phyloP scores from a whole-genome alignment of 2,329 filamentous ascomycete genomes.

The Grosmannia penicillata region DNA sequence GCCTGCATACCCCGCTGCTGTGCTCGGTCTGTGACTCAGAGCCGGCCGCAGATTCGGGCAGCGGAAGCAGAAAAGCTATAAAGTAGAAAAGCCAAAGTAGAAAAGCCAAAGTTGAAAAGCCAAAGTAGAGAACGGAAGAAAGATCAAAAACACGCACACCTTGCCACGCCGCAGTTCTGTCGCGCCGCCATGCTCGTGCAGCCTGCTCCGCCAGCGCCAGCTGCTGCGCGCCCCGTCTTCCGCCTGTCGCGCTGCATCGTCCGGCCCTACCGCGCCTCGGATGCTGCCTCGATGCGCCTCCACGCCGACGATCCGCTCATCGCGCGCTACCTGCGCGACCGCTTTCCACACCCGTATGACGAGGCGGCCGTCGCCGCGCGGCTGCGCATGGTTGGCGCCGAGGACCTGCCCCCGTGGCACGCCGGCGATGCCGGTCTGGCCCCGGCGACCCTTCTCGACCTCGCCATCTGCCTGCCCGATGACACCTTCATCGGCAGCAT shows the following conservation, averaged over 20 bases:
- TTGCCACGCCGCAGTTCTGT: too few relatives aligned
- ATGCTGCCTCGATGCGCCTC: slow-evolving; percentile 20
- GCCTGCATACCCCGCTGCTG: too few relatives aligned
- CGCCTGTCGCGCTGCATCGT: slow-evolving; percentile 19
- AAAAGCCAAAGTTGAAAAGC: too few relatives aligned
- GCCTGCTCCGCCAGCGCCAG: too few relatives aligned
- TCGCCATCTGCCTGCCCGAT: slow-evolving; percentile 19
- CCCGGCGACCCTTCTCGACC: slow-evolving; percentile 12
- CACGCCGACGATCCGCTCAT: slow-evolving; percentile 25
- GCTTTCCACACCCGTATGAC: slow-evolving; percentile 32
- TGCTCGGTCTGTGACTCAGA: too few relatives aligned
- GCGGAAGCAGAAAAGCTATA: too few relatives aligned
- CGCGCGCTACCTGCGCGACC: slow-evolving; percentile 23
- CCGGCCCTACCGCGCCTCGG: slow-evolving; percentile 23
- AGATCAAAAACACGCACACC: too few relatives aligned
- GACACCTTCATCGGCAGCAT: slow-evolving; percentile 24
- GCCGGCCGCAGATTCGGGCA: neutral
- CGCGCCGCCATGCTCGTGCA: too few relatives aligned
- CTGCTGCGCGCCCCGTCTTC: slow-evolving; percentile 13
- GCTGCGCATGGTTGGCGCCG: slow-evolving; percentile 11
- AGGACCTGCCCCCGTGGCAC: neutral
- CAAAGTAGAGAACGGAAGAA: too few relatives aligned
- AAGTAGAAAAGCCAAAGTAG: too few relatives aligned
- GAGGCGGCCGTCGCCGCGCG: slow-evolving; percentile 20
- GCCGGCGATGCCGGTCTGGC: neutral